These are phyloP conservation scores for Fusarium floridanum DNA, from an alignment of 2,329 filamentous ascomycete genomes.

Conservation along the genomic window DNA sequence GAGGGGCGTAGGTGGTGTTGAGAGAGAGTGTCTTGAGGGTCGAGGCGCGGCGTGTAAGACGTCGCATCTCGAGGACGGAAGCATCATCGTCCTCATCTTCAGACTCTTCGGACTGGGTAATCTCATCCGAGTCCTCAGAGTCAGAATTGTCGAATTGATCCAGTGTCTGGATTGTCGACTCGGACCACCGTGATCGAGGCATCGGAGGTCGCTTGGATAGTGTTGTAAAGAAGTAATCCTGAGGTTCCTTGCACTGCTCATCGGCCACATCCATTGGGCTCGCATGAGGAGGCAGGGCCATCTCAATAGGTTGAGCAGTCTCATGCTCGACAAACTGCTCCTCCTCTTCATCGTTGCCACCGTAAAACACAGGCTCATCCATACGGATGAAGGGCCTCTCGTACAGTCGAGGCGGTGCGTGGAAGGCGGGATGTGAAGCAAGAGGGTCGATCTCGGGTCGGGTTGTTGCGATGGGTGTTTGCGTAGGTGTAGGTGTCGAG, in stretches of 20 bases:
- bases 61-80: conserved; percentile 44
- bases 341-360: conserved; percentile 41
- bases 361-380: conserved; percentile 48
- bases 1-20: conserved; percentile 52
- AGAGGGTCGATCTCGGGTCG: conserved; percentile 51
- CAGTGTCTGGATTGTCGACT: conserved; percentile 55
- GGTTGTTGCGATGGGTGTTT: conserved; percentile 44
- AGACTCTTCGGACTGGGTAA: conserved; percentile 39
- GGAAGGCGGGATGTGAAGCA: conserved; percentile 51
- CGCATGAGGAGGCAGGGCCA: conserved; percentile 49
- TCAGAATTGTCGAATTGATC: conserved; percentile 36
- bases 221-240: conserved; percentile 52
- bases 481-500: conserved; percentile 34
- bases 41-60: conserved; percentile 38
- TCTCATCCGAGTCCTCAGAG: conserved; percentile 38
- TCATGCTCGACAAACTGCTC: conserved; percentile 44
- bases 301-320: conserved; percentile 45
- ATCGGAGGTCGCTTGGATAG: conserved; percentile 48
- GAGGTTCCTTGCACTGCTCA: conserved; percentile 42
- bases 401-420: conserved; percentile 54
- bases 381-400: conserved; percentile 52
- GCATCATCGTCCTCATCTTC: conserved; percentile 43
- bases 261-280: conserved; percentile 43
- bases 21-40: conserved; percentile 46
- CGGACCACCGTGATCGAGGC: conserved; percentile 58